phyloP scores from a whole-genome alignment of 352 stramenopile species.

The Lagenidium giganteum region DNA sequence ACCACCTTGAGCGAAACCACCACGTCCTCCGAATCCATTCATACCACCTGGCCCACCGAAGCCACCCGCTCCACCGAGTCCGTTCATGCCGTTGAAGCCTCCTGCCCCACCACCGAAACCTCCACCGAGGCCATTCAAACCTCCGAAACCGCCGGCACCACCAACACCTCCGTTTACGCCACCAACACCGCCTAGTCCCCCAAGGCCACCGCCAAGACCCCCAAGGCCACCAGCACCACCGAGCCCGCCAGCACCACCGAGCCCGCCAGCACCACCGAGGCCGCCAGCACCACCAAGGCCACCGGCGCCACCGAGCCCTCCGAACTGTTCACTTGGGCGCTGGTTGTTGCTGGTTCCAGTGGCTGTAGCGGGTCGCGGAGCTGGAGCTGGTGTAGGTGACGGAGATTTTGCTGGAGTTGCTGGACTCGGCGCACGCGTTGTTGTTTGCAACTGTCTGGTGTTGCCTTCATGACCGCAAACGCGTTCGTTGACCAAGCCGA shows the following conservation, averaged over 20 bases:
- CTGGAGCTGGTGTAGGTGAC: too few species aligned
- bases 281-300: background rate
- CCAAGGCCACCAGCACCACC: background rate
- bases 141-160: background rate
- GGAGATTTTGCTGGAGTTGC: too few species aligned
- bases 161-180: background rate
- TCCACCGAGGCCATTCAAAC: background rate
- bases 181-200: background rate
- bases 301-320: slow-evolving; percentile 7
- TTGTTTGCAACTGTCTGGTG: too few species aligned
- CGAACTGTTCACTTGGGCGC: background rate
- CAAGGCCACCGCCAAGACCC: background rate
- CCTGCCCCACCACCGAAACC: background rate
- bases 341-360: too few species aligned
- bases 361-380: too few species aligned
- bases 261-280: slow-evolving; percentile 4
- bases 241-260: slow-evolving; percentile 5
- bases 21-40: background rate
- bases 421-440: too few species aligned
- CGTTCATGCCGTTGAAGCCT: background rate
- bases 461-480: too few species aligned
- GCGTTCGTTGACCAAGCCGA: too few species aligned
- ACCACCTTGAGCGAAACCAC: background rate
- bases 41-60: too few species aligned
- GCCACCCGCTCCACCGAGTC: background rate